Evolutionary conservation across 495 filamentous ascomycete genomes (phyloP).

Genomic region (Neurospora sp.): DNA sequence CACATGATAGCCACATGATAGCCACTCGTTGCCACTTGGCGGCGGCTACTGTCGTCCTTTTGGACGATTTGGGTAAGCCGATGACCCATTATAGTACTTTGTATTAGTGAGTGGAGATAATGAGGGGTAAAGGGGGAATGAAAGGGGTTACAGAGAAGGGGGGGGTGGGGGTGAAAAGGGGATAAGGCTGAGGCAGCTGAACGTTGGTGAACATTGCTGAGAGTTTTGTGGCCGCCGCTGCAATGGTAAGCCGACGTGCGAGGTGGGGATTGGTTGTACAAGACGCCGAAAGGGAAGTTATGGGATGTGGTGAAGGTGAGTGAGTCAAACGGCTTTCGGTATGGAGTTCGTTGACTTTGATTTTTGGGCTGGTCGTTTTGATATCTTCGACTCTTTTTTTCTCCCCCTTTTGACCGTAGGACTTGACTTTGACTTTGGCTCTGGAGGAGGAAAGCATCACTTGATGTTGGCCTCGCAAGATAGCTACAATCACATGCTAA

Average conservation of each 20-base stretch:
- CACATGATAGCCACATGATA: too few relatives aligned
- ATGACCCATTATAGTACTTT: too few relatives aligned
- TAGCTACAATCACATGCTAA: neutral
- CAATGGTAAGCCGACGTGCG: neutral
- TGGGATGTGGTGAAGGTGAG: neutral
- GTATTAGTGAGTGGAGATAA: too few relatives aligned
- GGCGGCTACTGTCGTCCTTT: neutral
- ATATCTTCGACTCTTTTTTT: neutral
- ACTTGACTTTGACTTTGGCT: neutral
- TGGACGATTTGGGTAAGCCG: neutral
- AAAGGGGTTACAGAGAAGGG: too few relatives aligned
- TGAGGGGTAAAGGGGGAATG: too few relatives aligned
- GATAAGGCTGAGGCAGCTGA: neutral
- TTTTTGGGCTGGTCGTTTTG: neutral
- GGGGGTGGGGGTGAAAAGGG: too few relatives aligned
- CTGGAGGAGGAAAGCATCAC: neutral
- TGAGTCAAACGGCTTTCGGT: neutral
- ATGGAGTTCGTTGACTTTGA: accelerated
- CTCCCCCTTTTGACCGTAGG: neutral
- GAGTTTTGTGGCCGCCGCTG: too few relatives aligned
- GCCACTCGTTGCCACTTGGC: too few relatives aligned
- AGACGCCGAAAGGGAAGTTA: neutral
- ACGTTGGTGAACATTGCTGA: neutral
- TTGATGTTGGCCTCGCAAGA: neutral
- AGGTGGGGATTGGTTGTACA: neutral